A percentile compares a stretch with the other conserved stretches of the same genome.
Evolutionary conservation across 257 asterid species (phyloP).

Genomic region (Nicotiana benthamiana): DNA sequence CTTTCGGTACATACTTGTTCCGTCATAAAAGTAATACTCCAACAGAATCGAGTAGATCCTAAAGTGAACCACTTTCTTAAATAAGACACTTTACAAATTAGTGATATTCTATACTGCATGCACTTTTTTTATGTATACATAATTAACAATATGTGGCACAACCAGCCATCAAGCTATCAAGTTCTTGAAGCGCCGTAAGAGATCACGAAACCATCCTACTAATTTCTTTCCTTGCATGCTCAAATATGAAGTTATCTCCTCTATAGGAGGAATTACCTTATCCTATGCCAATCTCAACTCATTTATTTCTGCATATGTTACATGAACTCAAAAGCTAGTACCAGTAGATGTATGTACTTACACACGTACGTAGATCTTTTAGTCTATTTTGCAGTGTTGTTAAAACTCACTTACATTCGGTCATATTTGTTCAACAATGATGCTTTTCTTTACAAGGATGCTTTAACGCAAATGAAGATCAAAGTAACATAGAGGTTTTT

Average conservation of each 20-base stretch:
- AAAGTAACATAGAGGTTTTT: not conserved
- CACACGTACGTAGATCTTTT: not conserved
- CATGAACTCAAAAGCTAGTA: conserved; percentile 1
- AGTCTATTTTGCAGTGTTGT: not conserved
- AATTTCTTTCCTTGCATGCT: conserved; percentile 1
- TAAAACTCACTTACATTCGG: not conserved
- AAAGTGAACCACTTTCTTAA: not conserved
- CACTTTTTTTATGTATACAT: not conserved
- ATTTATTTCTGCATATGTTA: not conserved
- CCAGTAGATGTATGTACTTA: not conserved
- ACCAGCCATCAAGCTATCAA: not conserved
- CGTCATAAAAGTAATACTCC: not conserved
- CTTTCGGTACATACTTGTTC: not conserved
- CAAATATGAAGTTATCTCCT: not conserved
- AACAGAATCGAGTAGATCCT: not conserved
- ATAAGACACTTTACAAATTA: not conserved
- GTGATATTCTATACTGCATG: not conserved
- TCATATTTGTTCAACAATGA: not conserved
- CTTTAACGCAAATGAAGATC: not conserved
- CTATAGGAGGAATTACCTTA: not conserved
- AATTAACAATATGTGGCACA: not conserved
- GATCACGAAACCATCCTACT: not conserved
- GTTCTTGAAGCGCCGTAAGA: not conserved
- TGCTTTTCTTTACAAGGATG: not conserved
- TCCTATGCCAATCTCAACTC: not conserved